Evolutionary conservation across 352 stramenopile genomes (phyloP).

Genomic region (Phytophthora palmivora): DNA sequence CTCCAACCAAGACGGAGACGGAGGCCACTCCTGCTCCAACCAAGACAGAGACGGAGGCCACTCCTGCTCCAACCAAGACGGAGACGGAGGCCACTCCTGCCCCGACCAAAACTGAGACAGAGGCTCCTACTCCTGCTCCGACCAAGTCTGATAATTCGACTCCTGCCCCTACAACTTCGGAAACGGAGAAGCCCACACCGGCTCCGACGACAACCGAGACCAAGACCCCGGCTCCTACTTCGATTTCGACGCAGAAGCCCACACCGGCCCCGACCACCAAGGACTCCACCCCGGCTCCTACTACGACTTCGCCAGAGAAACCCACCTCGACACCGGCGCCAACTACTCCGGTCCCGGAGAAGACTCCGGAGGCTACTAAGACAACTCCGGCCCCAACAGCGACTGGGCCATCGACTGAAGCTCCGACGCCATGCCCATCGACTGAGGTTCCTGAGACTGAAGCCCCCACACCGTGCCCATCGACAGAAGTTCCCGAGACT

Average conservation of each 20-base stretch:
- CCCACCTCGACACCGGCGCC: slow-evolving; percentile 26
- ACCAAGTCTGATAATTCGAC: slow-evolving; percentile 10
- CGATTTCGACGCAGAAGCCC: neutral
- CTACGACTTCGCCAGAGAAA: slow-evolving; percentile 1
- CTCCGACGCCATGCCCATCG: slow-evolving; percentile 20
- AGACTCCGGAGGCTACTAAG: slow-evolving; percentile 17
- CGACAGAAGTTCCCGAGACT: neutral
- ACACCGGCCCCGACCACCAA: slow-evolving; percentile 11
- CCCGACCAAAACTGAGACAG: neutral
- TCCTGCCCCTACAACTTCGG: slow-evolving; percentile 5
- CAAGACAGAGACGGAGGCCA: neutral
- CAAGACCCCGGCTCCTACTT: too few species aligned
- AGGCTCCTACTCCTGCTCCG: slow-evolving; percentile 6
- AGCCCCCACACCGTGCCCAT: slow-evolving; percentile 8
- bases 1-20: slow-evolving; percentile 13
- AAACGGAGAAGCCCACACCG: slow-evolving; percentile 2
- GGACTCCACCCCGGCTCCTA: slow-evolving; percentile 3
- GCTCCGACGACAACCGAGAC: slow-evolving; percentile 8
- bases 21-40: slow-evolving; percentile 6
- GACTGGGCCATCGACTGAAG: slow-evolving; percentile 15
- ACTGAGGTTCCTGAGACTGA: slow-evolving; percentile 12
- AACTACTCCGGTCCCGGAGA: slow-evolving; percentile 32
- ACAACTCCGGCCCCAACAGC: slow-evolving; percentile 36
- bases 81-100: too few species aligned
- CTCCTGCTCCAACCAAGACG: too few species aligned